Conservation (phyloP, 176 grass and related monocot genomes). For the Ananas comosus region DNA sequence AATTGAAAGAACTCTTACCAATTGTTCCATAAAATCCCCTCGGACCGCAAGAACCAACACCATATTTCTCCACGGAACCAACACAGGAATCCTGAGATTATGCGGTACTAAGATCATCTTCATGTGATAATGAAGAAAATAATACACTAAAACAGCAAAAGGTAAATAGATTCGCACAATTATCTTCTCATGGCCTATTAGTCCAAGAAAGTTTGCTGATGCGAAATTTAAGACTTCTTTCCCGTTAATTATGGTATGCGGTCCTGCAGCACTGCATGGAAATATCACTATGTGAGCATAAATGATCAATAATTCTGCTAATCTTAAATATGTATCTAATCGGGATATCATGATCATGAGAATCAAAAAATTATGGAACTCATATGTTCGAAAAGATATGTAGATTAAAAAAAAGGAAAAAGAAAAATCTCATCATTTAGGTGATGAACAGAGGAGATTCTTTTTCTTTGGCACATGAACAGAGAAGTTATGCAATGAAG, state of each 20-base stretch:
- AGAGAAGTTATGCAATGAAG: too few species aligned
- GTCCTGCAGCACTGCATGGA: constrained; percentile 64
- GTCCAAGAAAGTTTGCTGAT: constrained; percentile 88
- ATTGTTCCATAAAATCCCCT: constrained; percentile 95
- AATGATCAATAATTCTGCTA: too few species aligned
- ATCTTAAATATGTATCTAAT: too few species aligned
- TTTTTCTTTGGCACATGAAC: too few species aligned
- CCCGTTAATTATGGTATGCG: constrained; percentile 65
- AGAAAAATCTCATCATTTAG: too few species aligned
- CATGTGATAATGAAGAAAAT: constrained; percentile 9
- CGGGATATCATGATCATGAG: too few species aligned
- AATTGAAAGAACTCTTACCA: constrained; percentile 25
- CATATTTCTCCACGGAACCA: constrained; percentile 91
- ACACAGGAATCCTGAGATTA: constrained; percentile 57
- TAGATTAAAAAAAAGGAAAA: too few species aligned
- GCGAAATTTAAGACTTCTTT: constrained; percentile 95
- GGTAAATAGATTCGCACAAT: constrained; percentile 41
- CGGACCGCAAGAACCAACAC: constrained; percentile 93
- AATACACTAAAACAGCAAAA: constrained; percentile 7
- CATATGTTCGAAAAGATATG: too few species aligned
- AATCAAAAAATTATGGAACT: too few species aligned
- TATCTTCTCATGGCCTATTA: constrained; percentile 84
- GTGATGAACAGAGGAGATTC: too few species aligned
- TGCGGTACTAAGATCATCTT: background rate
- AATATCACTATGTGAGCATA: background rate